Base-by-base conservation (phyloP, 768 basidiomycete genomes). In the Agrocybe praecox region DNA sequence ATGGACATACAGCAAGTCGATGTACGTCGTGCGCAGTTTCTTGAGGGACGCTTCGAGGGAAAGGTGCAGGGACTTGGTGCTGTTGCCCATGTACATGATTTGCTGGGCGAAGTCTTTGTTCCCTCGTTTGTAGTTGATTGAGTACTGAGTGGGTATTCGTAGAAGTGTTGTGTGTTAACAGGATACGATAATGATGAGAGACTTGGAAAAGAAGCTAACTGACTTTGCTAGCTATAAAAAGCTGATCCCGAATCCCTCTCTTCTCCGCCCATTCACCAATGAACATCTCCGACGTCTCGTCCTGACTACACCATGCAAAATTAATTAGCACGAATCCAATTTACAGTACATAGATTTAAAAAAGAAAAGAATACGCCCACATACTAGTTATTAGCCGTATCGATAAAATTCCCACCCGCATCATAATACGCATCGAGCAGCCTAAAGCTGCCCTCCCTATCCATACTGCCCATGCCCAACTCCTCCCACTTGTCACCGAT, bases 361-460 rank as follows among this genome's bases (percentile, higher is more conserved):
- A 29, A 9, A 29, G 26, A 29, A 9, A 29, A 29, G 9, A 29
- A n/a, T n/a, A n/a, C n/a, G n/a, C 9, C 9, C 11, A 52, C 70
- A 65, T 51, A 75, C 76, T 81, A 82, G 61, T 64, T 69, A 56
- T 78, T 80, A 2, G 81, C 77, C 0, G 80, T 80, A 50, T 80
- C 80, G 58, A 81, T 78, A 50, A 80, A 77, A 61, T 81, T 81
- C 0, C 81, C 80, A 2, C 81, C 80, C 0, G 70, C 68, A 22
- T 79, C 74, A 36, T 63, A 74, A 57, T 67, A 80, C 0, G 76
- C 70, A 51, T 83, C 81, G 0, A 83, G 67, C 14, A 83, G 69
- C 65, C 77, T 72, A 70, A 81, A 80, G 10, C 74, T 69, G 17
- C 62, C 53, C 33, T 76, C 71, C 62, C 80, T 81, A 58, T 71